Base-by-base conservation (phyloP, 352 stramenopile species). In the Globisporangium heterothallicum region DNA sequence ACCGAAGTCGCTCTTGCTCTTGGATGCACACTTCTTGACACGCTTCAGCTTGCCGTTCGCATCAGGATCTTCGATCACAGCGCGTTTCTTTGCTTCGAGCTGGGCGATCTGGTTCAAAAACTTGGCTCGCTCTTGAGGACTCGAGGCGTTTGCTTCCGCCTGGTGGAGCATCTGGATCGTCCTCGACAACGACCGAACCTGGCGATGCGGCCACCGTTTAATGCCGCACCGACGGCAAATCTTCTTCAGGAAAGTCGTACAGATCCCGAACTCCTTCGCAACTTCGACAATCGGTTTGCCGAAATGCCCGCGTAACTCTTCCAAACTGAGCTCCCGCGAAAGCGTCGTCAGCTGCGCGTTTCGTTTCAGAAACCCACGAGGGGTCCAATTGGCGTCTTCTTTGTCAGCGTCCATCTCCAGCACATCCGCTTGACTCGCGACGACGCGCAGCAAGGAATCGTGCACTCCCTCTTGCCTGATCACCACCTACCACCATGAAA, bases 81-180 rank as follows among this genome's bases (percentile, higher is more conserved):
- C 75, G 25, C 67, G 65, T 55, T 84, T 78, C 48, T 89, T 87
- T 42, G 69, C 70, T 45, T 85, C 76, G 12, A 87, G 59, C 35
- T 84, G 66, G 29, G 64, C 58, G 45, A 89, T 86, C 47, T 89
- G 78, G 14, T 49, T 27, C 34, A 62, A 62, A 29, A 78, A 87
- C 40, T 83, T 82, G 18, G 56, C 45, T 27, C 68, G 74, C 42
- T 87, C 78, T 40, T 75, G 54, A 14, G 68, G 42, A 2, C 61
- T 68, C 16, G 59, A 65, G 2, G 78, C 59, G 53, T 72, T 68
- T 4, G 57, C 66, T 49, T 84, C 67, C 13, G 80, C 75, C 32
- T 86, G 72, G 18, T 69, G 70, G n/a, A 89, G 66, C 78, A 89
- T 89, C 61, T 86, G 60, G 32, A 87, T 82, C 25, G 78, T 87